Base-by-base conservation (phyloP, 176 grass and related monocot species). In the Avena eriantha region DNA sequence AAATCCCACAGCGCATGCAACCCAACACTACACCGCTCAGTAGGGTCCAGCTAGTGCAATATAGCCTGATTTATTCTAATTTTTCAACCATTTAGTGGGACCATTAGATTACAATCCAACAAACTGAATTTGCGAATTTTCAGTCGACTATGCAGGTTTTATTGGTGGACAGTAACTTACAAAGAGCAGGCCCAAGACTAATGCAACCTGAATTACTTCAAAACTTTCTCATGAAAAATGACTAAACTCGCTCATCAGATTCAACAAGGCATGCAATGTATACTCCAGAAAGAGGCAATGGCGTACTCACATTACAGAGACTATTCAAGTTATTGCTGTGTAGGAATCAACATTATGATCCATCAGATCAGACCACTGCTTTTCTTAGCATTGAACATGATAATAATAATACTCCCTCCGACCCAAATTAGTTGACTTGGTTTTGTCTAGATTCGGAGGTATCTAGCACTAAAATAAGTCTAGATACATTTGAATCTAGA, bases 261-360 rank as follows among this genome's bases (percentile, higher is more conserved):
- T 29, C 29, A 29, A 29, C 29, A 29, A 29, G 29, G 29, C 29
- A 29, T 2, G 29, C 29, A 29, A 29, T 29, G 29, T 29, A 29
- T 29, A 29, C 29, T 29, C 29, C 29, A 29, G 29, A 29, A 29
- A 29, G 29, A 29, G 29, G 29, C 29, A 29, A 29, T 29, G 29
- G 2, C 29, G 29, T 29, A 66, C 3, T 23, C 8, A 23, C 10
- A 41, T 41, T 80, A 26, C 87, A 98, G 93, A 55, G 53, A 55
- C 53, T 55, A 55, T 55, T 78, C 26, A 61, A 11, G 12, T 7
- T n/a, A 50, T 47, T 73, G 15, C 22, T 9, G 10, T 60, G 19
- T 22, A 61, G 21, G 11, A 45, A 36, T 58, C 17, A 17, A 10
- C 33, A 41, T 77, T 57, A 22, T 67, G n/a, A 76, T 66, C 4